Base-by-base conservation (phyloP, 331 rosid species). In the Telfairia occidentalis region DNA sequence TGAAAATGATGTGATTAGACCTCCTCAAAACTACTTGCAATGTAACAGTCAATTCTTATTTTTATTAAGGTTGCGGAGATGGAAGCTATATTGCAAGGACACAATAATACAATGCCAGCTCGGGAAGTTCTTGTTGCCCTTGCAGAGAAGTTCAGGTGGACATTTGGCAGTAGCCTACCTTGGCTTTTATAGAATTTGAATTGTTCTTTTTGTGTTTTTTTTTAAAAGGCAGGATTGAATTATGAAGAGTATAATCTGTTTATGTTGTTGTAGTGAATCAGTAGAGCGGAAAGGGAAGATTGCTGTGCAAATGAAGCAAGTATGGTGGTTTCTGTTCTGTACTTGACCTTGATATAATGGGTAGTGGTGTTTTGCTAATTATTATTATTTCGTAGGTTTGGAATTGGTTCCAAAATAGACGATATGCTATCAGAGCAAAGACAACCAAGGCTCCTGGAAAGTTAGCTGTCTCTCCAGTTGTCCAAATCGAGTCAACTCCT, bases 381-480 rank as follows among this genome's bases (percentile, higher is more conserved):
- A 23, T 50, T 12, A 5, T 9, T 19, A 8, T 42, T 64, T 78
- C 80, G 37, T 82, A 95, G 99, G 96, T 95, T 65, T 95, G 99
- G 99, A 92, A 95, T 83, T 95, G 99, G 99, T 95, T 95, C 78
- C 99, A 95, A 83, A 95, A 95, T 81, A 95, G 94, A 83, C 87
- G 97, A 58, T 95, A 95, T 80, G 97, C 99, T 13, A 84, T 92
- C 79, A 86, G 97, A 78, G 96, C 97, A 76, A 95, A 87, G 76
- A 80, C 92, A 61, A 87, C 89, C 77, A 95, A 87, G 83, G 83
- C 84, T 77, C 97, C 92, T 67, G 99, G 89, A 57, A 95, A 92
- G 89, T 87, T 95, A 78, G 86, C 80, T 50, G 80, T 92, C 49
- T 87, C 97, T n/a, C 91, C 97, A 80, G 60, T 92, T 91, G 86